Conservation (phyloP, 2,329 filamentous ascomycete species). For the Penicillium thymicola region DNA sequence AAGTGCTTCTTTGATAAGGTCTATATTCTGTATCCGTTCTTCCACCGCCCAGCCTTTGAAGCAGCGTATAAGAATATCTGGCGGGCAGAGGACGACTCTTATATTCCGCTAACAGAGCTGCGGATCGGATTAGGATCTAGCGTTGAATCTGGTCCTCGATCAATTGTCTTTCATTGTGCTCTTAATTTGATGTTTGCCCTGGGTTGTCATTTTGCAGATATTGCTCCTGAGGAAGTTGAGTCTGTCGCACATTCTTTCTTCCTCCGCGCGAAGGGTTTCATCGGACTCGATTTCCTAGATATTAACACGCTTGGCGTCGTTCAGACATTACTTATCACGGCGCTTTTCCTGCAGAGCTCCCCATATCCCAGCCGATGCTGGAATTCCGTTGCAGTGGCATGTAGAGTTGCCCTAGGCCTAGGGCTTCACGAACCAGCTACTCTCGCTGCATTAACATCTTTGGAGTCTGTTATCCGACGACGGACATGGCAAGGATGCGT, state of each 20-base stretch:
- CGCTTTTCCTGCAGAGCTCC: conserved; percentile 36
- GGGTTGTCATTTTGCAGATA: conserved; percentile 1
- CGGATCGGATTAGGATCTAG: neutral
- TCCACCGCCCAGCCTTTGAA: neutral
- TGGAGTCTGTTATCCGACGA: conserved; percentile 31
- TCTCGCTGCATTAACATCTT: conserved; percentile 3
- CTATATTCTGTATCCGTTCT: neutral
- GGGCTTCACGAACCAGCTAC: conserved; percentile 33
- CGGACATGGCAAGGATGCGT: conserved; percentile 34
- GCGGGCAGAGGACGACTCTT: neutral
- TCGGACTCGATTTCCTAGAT: conserved; percentile 29
- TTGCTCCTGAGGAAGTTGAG: neutral
- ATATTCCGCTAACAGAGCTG: neutral
- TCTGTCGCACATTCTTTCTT: conserved; percentile 20
- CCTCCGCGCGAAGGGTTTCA: conserved; percentile 19
- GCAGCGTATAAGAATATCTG: conserved; percentile 3
- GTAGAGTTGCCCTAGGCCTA: conserved; percentile 35
- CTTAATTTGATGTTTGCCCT: neutral
- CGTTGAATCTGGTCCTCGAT: neutral
- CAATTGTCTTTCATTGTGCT: neutral
- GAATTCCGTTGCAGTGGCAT: conserved; percentile 38
- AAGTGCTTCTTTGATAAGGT: conserved; percentile 1
- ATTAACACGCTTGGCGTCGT: conserved; percentile 35
- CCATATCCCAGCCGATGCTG: conserved; percentile 37
- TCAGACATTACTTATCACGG: conserved; percentile 37